Evolutionary conservation across 164 flowering plant genomes (phyloP), one percentile per base, ranked within the genome.

Genomic region (Euptelea pleiosperma): DNA sequence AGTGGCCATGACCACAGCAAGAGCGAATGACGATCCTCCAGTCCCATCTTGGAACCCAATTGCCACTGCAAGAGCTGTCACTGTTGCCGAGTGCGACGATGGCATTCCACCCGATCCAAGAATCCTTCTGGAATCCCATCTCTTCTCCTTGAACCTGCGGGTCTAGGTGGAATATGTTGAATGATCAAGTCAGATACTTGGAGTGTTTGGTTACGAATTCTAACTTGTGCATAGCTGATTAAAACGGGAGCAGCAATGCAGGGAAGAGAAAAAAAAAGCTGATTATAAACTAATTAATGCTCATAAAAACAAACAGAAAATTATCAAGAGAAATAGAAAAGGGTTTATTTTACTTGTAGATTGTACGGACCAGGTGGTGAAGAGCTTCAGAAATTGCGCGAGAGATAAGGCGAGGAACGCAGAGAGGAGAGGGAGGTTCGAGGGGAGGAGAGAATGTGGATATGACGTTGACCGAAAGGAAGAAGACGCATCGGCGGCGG

Each of bases 21-120:
- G 69, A 24, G 94, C 87, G 77, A 91, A 86, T 26, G 77, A 58
- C 6, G 96, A 63, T 22, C 72, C 71, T 33, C 78, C 81, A 26
- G 73, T 46, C 57, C 96, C 92, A 37, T 86, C 92, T 65, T 81
- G 79, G 15, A 88, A 66, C 21, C 89, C 91, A 50, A 91, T 75
- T 21, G 98, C 83, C 8, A 59, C 77, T 2, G 94, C 89, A 53
- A 91, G 83, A 52, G 96, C 90, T 21, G 82, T 78, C 52, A 89
- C 96, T 8, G 91, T 83, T 2, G 95, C 82, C 5, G 96, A 86
- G 82, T 88, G 96, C 35, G 96, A 83, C 8, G 94, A 91, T 11
- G 98, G 98, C 96, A 88, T 91, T 66, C 98, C 98, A 61, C 94
- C 96, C 1, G 98, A 91, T 10, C 80, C 77, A 53, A 86, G 67